Evolutionary conservation across 805 yeast species (phyloP).

Genomic region (Hanseniaspora pseudoguilliermondii): DNA sequence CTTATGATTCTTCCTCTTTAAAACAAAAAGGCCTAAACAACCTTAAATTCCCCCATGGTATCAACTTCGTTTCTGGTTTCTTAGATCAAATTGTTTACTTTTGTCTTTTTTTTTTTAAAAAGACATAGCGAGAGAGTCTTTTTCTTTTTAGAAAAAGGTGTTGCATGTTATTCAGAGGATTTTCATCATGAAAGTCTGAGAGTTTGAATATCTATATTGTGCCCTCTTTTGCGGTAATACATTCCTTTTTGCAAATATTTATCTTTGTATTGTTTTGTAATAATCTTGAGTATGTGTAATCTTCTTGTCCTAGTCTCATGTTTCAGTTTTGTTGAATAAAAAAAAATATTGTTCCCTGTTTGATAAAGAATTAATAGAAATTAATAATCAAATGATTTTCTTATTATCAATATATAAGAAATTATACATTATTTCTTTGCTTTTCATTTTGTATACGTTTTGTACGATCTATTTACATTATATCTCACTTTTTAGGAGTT

Average conservation of each 20-base stretch:
- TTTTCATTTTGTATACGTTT: background rate
- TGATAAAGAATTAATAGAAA: too few species aligned
- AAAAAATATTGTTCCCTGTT: too few species aligned
- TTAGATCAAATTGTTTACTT: slow-evolving; percentile 23
- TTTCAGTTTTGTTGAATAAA: background rate
- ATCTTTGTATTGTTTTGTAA: background rate
- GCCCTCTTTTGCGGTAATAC: slow-evolving; percentile 15
- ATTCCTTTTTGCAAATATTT: background rate
- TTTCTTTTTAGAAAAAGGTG: slow-evolving; percentile 1
- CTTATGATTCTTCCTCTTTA: background rate
- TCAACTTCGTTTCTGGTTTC: slow-evolving; percentile 33
- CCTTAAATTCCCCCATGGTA: slow-evolving; percentile 23
- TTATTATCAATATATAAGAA: background rate
- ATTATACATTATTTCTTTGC: background rate
- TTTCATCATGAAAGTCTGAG: slow-evolving; percentile 12
- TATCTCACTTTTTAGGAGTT: background rate
- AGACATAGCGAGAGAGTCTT: slow-evolving; percentile 11
- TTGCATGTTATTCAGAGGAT: slow-evolving; percentile 15
- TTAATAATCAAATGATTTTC: background rate
- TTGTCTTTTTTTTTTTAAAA: background rate
- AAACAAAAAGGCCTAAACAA: slow-evolving; percentile 28
- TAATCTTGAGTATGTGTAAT: background rate
- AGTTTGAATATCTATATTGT: slow-evolving; percentile 14
- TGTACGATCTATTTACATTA: background rate
- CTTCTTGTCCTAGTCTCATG: background rate